phyloP scores from a whole-genome alignment of 208 protist genomes.

The Balamuthia mandrillaris region DNA sequence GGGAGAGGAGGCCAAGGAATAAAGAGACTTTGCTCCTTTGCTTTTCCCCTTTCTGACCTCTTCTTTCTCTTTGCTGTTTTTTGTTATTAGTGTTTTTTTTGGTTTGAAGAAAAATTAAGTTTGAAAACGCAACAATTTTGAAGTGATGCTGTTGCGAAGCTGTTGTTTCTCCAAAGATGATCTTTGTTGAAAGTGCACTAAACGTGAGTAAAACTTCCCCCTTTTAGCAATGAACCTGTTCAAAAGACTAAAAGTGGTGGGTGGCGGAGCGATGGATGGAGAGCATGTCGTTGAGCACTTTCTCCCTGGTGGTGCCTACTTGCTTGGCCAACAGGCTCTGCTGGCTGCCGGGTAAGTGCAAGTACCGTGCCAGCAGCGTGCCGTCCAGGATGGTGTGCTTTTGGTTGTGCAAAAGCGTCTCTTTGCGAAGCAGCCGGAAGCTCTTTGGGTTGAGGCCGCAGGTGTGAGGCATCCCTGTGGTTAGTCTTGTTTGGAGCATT shows the following conservation, averaged over 20 bases:
- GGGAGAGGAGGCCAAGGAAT: too few species aligned
- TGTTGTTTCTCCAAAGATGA: too few species aligned
- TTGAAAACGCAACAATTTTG: too few species aligned
- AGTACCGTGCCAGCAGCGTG: background rate
- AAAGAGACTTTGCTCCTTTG: too few species aligned
- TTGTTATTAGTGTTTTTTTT: too few species aligned
- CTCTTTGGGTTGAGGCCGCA: constrained; percentile 28
- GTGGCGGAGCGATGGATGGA: background rate
- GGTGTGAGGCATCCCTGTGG: constrained; percentile 11
- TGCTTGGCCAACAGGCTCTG: constrained; percentile 11
- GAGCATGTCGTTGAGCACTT: background rate
- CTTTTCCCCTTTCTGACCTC: too few species aligned
- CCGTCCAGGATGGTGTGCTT: constrained; percentile 37
- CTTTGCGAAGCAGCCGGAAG: background rate
- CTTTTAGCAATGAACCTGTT: too few species aligned
- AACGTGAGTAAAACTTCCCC: too few species aligned
- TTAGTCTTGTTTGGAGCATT: constrained; percentile 16
- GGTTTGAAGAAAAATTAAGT: too few species aligned
- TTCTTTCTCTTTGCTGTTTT: too few species aligned
- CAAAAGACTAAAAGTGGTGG: background rate
- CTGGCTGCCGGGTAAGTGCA: background rate
- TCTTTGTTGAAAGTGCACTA: too few species aligned
- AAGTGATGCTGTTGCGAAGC: too few species aligned
- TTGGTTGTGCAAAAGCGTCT: background rate
- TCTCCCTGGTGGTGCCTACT: constrained; percentile 13